phyloP scores from a whole-genome alignment of 176 grass and related monocot genomes.

The Panicum miliaceum region DNA sequence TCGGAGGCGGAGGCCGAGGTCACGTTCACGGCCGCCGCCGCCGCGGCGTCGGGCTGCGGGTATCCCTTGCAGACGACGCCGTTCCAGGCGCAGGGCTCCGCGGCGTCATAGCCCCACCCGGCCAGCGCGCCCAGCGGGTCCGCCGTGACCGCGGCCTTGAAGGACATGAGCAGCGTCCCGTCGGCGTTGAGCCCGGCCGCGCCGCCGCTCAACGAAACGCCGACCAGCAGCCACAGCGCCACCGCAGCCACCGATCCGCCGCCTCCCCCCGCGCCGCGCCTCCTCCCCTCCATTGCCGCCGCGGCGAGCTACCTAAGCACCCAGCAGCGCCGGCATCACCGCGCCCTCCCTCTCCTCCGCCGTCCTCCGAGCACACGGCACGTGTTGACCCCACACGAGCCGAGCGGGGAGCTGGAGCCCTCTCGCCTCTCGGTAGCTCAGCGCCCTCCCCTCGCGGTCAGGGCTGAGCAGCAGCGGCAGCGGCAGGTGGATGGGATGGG shows the following conservation, averaged over 20 bases:
- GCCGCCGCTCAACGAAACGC: slow-evolving; percentile 20
- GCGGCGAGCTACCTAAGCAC: neutral
- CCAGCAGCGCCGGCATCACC: neutral
- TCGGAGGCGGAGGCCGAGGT: slow-evolving; percentile 13
- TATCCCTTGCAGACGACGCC: slow-evolving; percentile 92
- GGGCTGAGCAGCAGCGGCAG: neutral
- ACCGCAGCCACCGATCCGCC: neutral
- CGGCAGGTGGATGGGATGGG: neutral
- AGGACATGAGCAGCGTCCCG: slow-evolving; percentile 72
- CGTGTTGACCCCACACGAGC: neutral
- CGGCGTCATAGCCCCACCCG: slow-evolving; percentile 67
- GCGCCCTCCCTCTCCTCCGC: neutral
- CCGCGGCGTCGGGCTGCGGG: neutral
- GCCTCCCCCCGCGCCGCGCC: neutral
- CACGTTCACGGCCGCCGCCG: neutral
- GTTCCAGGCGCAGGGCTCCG: slow-evolving; percentile 72
- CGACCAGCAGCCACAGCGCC: neutral
- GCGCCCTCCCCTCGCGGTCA: neutral
- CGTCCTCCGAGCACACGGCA: neutral
- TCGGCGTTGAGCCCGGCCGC: slow-evolving; percentile 55
- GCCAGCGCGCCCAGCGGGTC: slow-evolving; percentile 72
- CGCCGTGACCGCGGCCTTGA: slow-evolving; percentile 68
- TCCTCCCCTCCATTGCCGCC: slow-evolving; percentile 17
- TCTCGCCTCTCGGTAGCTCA: neutral
- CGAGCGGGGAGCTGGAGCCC: neutral